These are phyloP conservation scores for Camillea tinctor DNA, from an alignment of 2,329 filamentous ascomycete genomes.

Conservation along the genomic window DNA sequence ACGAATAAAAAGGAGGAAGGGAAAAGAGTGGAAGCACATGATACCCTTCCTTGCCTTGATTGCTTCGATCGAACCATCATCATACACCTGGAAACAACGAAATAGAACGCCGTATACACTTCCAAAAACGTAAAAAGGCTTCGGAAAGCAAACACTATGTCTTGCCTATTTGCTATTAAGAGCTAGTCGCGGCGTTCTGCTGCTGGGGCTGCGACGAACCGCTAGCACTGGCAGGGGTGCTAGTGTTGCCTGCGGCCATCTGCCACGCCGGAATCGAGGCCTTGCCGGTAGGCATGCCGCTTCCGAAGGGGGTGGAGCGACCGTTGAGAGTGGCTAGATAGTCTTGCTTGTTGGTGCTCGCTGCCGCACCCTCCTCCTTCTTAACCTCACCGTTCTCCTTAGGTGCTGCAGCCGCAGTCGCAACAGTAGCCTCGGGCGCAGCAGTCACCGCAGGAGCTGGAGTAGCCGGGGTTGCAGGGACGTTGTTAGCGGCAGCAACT, in stretches of 20 bases:
- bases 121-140: too few species aligned
- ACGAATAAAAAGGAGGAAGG: background rate
- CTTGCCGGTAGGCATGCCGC: conserved; percentile 49
- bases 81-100: too few species aligned
- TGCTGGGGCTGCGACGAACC: conserved; percentile 11
- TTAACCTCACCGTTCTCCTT: conserved; percentile 4
- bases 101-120: too few species aligned
- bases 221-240: conserved; percentile 8
- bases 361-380: conserved; percentile 7
- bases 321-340: conserved; percentile 36
- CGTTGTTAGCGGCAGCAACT: conserved; percentile 11
- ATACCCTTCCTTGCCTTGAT: too few species aligned
- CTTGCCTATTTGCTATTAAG: conserved; percentile 8
- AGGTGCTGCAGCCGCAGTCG: conserved; percentile 32
- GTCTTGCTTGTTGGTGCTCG: conserved; percentile 29
- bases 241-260: conserved; percentile 60
- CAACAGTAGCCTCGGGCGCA: conserved; percentile 17
- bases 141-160: conserved; percentile 1
- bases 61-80: too few species aligned
- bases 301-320: conserved; percentile 48
- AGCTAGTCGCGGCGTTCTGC: conserved; percentile 24
- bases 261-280: conserved; percentile 80
- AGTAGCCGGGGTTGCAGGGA: background rate
- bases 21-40: background rate
- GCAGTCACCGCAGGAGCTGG: conserved; percentile 22